Conservation (phyloP, 495 filamentous ascomycete species). For the Melanomma pulvis-pyrius region DNA sequence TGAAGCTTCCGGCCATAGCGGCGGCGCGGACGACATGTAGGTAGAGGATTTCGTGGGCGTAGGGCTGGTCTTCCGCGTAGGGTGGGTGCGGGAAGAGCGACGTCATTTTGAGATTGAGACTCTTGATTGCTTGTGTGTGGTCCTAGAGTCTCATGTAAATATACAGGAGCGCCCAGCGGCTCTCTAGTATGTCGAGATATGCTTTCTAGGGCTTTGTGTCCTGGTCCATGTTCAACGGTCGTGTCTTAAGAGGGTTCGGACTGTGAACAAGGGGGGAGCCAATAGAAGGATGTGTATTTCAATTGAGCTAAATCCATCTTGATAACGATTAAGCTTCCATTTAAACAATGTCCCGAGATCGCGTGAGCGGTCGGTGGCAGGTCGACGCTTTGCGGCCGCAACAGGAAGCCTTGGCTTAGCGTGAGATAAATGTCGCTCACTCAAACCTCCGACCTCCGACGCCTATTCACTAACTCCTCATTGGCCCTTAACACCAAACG, state of each 20-base stretch:
- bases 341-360: background rate
- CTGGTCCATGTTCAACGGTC: too few species aligned
- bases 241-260: too few species aligned
- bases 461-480: background rate
- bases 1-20: constrained; percentile 51
- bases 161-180: background rate
- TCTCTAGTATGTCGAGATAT: background rate
- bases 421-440: background rate
- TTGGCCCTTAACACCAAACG: too few species aligned
- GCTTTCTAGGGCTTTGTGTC: background rate
- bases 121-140: background rate
- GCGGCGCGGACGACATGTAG: constrained; percentile 61
- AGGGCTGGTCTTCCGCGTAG: constrained; percentile 66
- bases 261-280: background rate
- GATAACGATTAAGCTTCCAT: background rate
- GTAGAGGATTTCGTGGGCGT: constrained; percentile 55
- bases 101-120: constrained; percentile 13
- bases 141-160: background rate
- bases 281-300: background rate
- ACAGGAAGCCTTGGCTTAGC: background rate
- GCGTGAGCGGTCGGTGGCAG: background rate
- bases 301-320: background rate
- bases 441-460: background rate
- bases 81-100: constrained; percentile 53
- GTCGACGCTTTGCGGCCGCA: too few species aligned